Evolutionary conservation across 1,284 basidiomycete species (phyloP).

Genomic region (Puccinia horiana): DNA sequence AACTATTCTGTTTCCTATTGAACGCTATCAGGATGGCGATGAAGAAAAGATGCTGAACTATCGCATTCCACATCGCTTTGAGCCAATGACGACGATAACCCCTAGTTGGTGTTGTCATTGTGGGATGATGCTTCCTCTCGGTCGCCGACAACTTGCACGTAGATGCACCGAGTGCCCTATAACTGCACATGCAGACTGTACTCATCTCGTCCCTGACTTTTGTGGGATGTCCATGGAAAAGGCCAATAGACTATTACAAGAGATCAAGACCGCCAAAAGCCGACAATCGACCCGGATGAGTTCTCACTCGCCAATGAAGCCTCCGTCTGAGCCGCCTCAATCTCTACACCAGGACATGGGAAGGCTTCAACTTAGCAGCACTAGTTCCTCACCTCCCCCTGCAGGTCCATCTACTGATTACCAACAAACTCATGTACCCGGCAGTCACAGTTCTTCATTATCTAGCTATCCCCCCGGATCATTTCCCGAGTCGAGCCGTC

Average conservation of each 20-base stretch:
- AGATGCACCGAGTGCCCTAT: slow-evolving; percentile 90
- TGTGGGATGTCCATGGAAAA: slow-evolving; percentile 99
- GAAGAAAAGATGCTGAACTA: slow-evolving; percentile 96
- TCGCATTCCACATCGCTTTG: slow-evolving; percentile 97
- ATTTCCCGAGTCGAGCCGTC: slow-evolving; percentile 17
- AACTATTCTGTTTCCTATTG: neutral
- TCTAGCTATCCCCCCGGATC: slow-evolving; percentile 2
- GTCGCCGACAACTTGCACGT: slow-evolving; percentile 84
- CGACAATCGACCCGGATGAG: slow-evolving; percentile 58
- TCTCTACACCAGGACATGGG: slow-evolving; percentile 30
- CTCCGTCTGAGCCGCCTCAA: slow-evolving; percentile 53
- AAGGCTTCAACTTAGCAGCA: slow-evolving; percentile 49
- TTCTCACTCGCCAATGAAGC: slow-evolving; percentile 31
- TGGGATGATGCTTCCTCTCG: slow-evolving; percentile 85
- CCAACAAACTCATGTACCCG: slow-evolving; percentile 12
- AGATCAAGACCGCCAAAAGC: slow-evolving; percentile 72
- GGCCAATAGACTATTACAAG: slow-evolving; percentile 86
- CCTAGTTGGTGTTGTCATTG: slow-evolving; percentile 99
- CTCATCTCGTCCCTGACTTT: slow-evolving; percentile 97
- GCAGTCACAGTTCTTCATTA: slow-evolving; percentile 14
- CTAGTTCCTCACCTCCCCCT: slow-evolving; percentile 1
- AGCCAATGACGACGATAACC: slow-evolving; percentile 92
- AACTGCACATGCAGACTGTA: slow-evolving; percentile 96
- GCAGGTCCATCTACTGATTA: slow-evolving; percentile 16
- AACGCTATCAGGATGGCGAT: slow-evolving; percentile 73